These are phyloP conservation scores for Coemansia guatemalensis DNA, from an alignment of 192 early-diverging fungal genomes.

Conservation along the genomic window DNA sequence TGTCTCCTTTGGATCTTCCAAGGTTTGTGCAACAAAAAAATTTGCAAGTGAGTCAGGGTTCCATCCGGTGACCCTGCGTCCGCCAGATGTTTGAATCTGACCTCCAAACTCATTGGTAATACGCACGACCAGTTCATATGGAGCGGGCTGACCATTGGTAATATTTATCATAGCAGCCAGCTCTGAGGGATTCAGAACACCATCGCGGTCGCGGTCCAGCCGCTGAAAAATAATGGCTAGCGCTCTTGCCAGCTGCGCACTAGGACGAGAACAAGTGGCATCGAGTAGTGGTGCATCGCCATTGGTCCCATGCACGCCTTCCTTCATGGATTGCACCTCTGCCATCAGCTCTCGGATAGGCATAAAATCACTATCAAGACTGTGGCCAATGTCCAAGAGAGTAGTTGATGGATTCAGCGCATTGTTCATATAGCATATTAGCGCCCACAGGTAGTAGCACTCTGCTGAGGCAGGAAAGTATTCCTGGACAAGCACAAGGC, in stretches of 20 bases:
- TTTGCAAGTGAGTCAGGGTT: conserved; percentile 27
- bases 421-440: conserved; percentile 52
- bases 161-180: conserved; percentile 32
- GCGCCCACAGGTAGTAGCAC: conserved; percentile 53
- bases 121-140: conserved; percentile 26
- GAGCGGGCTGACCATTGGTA: conserved; percentile 40
- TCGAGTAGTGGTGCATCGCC: conserved; percentile 43
- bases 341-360: conserved; percentile 41
- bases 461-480: conserved; percentile 47
- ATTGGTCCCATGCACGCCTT: conserved; percentile 26
- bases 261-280: conserved; percentile 27
- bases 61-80: conserved; percentile 35
- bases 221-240: conserved; percentile 42
- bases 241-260: conserved; percentile 36
- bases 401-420: conserved; percentile 35
- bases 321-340: conserved; percentile 27
- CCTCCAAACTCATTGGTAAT: conserved; percentile 48
- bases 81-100: conserved; percentile 18
- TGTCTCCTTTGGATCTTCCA: conserved; percentile 50
- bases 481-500: conserved; percentile 46
- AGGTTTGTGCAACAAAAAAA: conserved; percentile 46
- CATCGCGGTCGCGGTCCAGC: conserved; percentile 48
- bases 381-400: conserved; percentile 36
- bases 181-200: conserved; percentile 40
- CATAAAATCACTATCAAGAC: conserved; percentile 25